These are phyloP conservation scores for Cercospora zeina DNA, from an alignment of 2,329 filamentous ascomycete species.

Conservation along the genomic window DNA sequence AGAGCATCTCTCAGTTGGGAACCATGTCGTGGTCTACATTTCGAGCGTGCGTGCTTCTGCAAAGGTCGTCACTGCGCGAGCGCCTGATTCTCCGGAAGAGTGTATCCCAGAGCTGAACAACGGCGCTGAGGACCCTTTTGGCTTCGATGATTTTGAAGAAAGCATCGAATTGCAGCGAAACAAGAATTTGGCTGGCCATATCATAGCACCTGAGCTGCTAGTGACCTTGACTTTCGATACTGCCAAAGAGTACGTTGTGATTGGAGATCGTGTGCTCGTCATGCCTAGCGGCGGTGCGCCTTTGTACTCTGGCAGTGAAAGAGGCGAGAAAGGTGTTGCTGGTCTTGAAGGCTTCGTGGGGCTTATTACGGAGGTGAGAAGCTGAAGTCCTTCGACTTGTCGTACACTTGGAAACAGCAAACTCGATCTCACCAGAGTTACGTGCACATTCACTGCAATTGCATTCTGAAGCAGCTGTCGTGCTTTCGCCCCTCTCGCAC, in stretches of 20 bases:
- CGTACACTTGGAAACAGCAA: not conserved
- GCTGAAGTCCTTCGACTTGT: conserved; percentile 34
- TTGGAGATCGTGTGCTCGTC: conserved; percentile 68
- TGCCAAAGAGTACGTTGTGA: conserved; percentile 70
- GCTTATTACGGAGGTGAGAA: conserved; percentile 49
- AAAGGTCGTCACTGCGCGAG: conserved; percentile 59
- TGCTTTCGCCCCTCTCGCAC: too few species aligned
- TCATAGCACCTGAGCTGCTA: conserved; percentile 43
- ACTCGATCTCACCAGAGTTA: not conserved
- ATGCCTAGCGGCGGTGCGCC: conserved; percentile 67
- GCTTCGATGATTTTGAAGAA: conserved; percentile 33
- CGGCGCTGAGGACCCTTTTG: conserved; percentile 28
- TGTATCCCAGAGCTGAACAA: not conserved
- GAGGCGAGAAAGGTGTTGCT: conserved; percentile 56
- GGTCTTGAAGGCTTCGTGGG: conserved; percentile 74
- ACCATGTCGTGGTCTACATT: conserved; percentile 77
- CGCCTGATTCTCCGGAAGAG: conserved; percentile 33
- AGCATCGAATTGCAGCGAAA: conserved; percentile 9
- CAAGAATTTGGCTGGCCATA: conserved; percentile 31
- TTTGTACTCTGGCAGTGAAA: conserved; percentile 12
- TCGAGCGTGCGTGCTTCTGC: conserved; percentile 83
- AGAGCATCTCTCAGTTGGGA: conserved; percentile 64
- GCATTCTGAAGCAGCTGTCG: too few species aligned
- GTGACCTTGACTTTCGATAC: conserved; percentile 69
- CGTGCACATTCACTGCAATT: not conserved